Conservation (phyloP, 768 basidiomycete species). For the Collybia mongolica region DNA sequence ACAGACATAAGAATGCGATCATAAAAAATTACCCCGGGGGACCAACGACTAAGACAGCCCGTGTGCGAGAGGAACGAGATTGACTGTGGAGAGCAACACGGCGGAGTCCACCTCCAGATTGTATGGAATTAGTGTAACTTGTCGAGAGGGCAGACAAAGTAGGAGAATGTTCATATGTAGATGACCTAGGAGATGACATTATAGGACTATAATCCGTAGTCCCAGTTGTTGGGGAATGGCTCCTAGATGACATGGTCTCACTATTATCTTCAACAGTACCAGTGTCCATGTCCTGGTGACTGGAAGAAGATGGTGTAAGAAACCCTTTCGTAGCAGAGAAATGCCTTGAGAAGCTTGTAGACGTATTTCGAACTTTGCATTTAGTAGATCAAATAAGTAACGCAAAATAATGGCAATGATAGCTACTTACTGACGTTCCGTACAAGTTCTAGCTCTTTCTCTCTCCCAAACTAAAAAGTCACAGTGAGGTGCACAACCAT, state of each 20-base stretch:
- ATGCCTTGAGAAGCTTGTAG: slow-evolving; percentile 61
- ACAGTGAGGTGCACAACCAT: slow-evolving; percentile 5
- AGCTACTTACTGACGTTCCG: slow-evolving; percentile 58
- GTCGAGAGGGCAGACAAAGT: slow-evolving; percentile 23
- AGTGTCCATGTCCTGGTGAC: slow-evolving; percentile 27
- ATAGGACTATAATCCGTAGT: background rate
- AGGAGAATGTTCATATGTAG: slow-evolving; percentile 18
- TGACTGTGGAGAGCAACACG: slow-evolving; percentile 42
- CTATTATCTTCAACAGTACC: slow-evolving; percentile 35
- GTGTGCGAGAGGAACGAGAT: slow-evolving; percentile 47
- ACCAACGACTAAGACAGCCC: slow-evolving; percentile 61
- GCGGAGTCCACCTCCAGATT: slow-evolving; percentile 41
- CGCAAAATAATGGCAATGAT: background rate
- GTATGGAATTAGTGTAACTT: slow-evolving; percentile 32
- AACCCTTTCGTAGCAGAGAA: slow-evolving; percentile 42
- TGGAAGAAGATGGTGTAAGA: slow-evolving; percentile 32
- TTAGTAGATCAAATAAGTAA: background rate
- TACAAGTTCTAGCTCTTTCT: slow-evolving; percentile 67
- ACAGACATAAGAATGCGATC: background rate
- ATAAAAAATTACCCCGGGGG: slow-evolving; percentile 51
- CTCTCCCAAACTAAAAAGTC: slow-evolving; percentile 57
- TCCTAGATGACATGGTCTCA: slow-evolving; percentile 43
- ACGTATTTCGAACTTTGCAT: slow-evolving; percentile 40
- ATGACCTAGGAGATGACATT: background rate
- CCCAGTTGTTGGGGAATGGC: slow-evolving; percentile 32